Evolutionary conservation across 805 yeast species (phyloP), one percentile per base, ranked within the genome.

Genomic region (Huiozyma sinensis): DNA sequence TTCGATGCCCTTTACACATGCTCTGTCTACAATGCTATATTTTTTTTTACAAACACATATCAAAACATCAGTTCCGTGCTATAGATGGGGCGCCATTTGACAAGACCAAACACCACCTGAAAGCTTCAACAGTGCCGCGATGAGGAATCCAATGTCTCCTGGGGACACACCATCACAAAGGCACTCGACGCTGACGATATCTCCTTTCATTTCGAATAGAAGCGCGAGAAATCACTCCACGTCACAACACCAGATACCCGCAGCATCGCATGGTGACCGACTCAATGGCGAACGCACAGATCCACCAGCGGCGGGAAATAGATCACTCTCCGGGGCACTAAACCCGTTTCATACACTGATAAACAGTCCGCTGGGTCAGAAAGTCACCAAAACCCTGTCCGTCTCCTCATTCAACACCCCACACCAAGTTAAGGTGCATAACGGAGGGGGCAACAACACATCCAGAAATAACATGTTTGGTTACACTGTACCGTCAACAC

Each of bases 101-200:
- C 24, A 17, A 4, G 24, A 17, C 24, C 24, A 17, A 17, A 17
- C 24, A 17, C 24, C 24, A 17, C 24, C 24, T 17, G 24, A 17
- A 17, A 17, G 24, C 24, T 17, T 17, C 24, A 17, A 17, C 24
- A 17, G 24, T 17, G 24, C 24, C 24, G 24, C 39, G 28, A 47
- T 47, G 48, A 47, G 50, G 36, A 47, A 47, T 24, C 41, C 40
- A 11, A 54, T 55, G 57, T 60, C 63, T 13, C 55, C 57, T 9
- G 55, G 56, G 13, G 57, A 56, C 12, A 58, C 63, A 6, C 72
- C 73, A 2, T 71, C 81, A 27, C 89, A 81, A 51, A 83, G 80
- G 57, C 81, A 76, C 49, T 82, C 90, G 1, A 81, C 88, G 4
- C 62, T 83, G 40, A 81, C 81, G 28, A 81, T 83, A 28, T 81